Base-by-base conservation (phyloP, 2,329 filamentous ascomycete genomes). In the Claviceps sp. region DNA sequence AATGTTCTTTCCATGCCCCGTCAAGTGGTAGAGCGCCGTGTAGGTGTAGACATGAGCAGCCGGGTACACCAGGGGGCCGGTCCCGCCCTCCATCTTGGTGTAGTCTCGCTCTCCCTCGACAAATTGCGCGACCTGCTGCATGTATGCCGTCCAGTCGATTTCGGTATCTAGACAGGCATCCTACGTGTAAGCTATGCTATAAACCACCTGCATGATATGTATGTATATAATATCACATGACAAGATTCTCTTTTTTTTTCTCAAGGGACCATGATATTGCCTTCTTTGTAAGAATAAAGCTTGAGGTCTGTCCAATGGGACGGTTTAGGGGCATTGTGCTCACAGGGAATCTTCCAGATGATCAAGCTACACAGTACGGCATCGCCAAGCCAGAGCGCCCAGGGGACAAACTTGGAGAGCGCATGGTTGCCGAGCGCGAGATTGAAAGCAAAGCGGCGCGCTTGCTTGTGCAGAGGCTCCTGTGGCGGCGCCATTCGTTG, bases 141-240 rank as follows among this genome's bases (percentile, higher is more conserved):
- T 97, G 68, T 98, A 98, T 0, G 93, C 88, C 53, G 77, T 78
- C 91, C 91, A 98, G 70, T 98, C 93, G 62, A 98, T 98, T 68
- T 98, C 93, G 44, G 93, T 98, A 66, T 98, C 93, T 77, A 48
- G 45, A 13, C 40, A 13, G 40, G 40, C 9, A n/a, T 45, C 23
- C 14, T 42, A 34, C 13, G 8, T 20, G 47, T 49, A n/a, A 49
- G 47, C 29, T 37, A 43, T 43, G 40, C 23, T 13, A 22, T 20
- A 4, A 34, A 34, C 29, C 9, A 11, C 29, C 29, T 22, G 20
- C 13, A 43, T 22, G 5, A 43, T n/a, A 43, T 43, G 17, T 17
- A 23, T 13, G 14, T 23, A 11, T 9, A 29, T 20, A 20, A 20
- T 20, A 20, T 2, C 20, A 20, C 4, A 20, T 2, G 20, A 34